phyloP scores from a whole-genome alignment of 2,329 filamentous ascomycete species.

The Fusarium citri region DNA sequence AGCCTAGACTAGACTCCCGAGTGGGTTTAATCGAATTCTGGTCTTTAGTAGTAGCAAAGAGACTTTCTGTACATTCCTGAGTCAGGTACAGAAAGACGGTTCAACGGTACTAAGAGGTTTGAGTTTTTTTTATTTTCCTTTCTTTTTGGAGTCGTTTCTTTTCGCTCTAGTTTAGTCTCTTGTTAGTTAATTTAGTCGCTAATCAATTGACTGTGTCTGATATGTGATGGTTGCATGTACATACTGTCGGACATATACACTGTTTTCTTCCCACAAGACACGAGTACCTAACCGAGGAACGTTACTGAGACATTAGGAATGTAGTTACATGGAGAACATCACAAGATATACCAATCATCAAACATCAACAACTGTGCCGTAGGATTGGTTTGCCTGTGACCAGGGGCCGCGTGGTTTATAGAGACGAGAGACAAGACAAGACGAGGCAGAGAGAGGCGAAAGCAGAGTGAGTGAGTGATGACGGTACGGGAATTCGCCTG shows the following conservation, averaged over 20 bases:
- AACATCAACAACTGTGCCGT: background rate
- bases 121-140: slow-evolving; percentile 12
- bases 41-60: background rate
- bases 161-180: slow-evolving; percentile 2
- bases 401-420: slow-evolving; percentile 35
- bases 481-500: slow-evolving; percentile 8
- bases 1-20: background rate
- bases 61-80: slow-evolving; percentile 31
- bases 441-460: background rate
- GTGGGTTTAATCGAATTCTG: background rate
- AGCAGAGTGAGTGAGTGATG: background rate
- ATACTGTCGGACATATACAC: slow-evolving; percentile 2
- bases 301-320: slow-evolving; percentile 36
- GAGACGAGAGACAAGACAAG: slow-evolving; percentile 18
- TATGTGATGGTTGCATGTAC: slow-evolving; percentile 30
- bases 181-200: background rate
- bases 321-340: slow-evolving; percentile 14
- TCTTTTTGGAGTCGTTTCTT: slow-evolving; percentile 1
- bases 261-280: background rate
- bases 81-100: slow-evolving; percentile 12
- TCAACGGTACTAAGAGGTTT: slow-evolving; percentile 4
- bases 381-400: slow-evolving; percentile 18
- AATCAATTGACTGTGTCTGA: slow-evolving; percentile 6
- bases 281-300: slow-evolving; percentile 4
- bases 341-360: slow-evolving; percentile 1